A percentile compares a stretch with the other conserved stretches of the same genome.
These are phyloP conservation scores for Hansenula lynferdii DNA, from an alignment of 1,139 yeast genomes.

Conservation along the genomic window DNA sequence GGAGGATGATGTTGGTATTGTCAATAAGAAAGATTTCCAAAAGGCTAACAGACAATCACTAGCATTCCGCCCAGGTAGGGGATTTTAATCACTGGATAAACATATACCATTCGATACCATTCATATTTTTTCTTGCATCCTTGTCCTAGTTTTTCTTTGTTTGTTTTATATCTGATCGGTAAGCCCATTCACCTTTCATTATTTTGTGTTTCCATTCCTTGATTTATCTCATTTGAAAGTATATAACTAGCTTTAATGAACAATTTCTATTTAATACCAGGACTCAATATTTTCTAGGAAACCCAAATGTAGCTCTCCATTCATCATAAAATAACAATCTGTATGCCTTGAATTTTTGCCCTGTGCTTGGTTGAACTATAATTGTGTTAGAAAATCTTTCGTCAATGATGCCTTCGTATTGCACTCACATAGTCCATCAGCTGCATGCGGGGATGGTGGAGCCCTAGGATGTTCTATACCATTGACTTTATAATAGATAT, in stretches of 20 bases:
- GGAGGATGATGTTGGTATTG: slow-evolving; percentile 68
- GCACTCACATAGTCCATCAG: slow-evolving; percentile 11
- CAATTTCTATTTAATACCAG: not conserved
- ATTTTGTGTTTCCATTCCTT: not conserved
- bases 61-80: slow-evolving; percentile 16
- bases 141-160: too few relatives aligned
- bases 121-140: not conserved
- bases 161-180: too few relatives aligned
- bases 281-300: slow-evolving; percentile 26
- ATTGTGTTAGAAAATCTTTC: slow-evolving; percentile 16
- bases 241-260: slow-evolving; percentile 7
- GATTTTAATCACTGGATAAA: too few relatives aligned
- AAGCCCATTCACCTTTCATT: not conserved
- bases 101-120: too few relatives aligned
- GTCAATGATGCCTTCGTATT: too few relatives aligned
- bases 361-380: slow-evolving; percentile 41
- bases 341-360: slow-evolving; percentile 59
- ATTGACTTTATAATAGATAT: slow-evolving; percentile 61
- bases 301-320: slow-evolving; percentile 47
- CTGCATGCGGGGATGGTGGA: slow-evolving; percentile 1
- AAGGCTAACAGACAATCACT: slow-evolving; percentile 47
- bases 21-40: slow-evolving; percentile 51
- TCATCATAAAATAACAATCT: slow-evolving; percentile 62
- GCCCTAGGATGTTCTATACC: slow-evolving; percentile 39
- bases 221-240: not conserved